These are phyloP conservation scores for Trichocladium uniseriatum DNA, from an alignment of 495 filamentous ascomycete species.

Conservation along the genomic window DNA sequence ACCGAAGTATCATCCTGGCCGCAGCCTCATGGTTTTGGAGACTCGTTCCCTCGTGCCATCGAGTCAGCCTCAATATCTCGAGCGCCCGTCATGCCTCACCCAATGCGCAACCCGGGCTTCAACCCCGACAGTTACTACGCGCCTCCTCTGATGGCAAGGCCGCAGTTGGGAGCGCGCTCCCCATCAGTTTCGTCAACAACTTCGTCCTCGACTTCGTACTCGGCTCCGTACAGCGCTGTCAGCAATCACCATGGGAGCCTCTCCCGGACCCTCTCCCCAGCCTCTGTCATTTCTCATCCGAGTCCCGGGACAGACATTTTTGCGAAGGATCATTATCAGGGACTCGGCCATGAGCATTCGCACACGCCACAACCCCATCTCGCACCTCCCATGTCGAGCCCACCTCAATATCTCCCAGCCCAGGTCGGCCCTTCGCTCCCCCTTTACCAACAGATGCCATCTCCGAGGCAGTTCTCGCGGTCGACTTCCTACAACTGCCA, in stretches of 20 bases:
- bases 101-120: constrained; percentile 11
- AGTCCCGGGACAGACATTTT: background rate
- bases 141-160: background rate
- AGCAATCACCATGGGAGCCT: constrained; percentile 3
- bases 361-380: background rate
- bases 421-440: constrained; percentile 9
- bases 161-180: constrained; percentile 13
- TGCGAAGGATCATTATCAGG: constrained; percentile 3
- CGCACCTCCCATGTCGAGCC: constrained; percentile 4
- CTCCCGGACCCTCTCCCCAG: constrained; percentile 20
- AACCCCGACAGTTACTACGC: constrained; percentile 4
- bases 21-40: background rate
- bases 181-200: constrained; percentile 18
- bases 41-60: background rate
- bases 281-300: constrained; percentile 1
- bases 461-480: constrained; percentile 5
- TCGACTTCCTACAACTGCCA: constrained; percentile 11
- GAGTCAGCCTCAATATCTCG: background rate
- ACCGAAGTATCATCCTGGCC: constrained; percentile 17
- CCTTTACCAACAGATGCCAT: constrained; percentile 9
- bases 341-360: background rate
- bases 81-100: background rate
- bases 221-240: background rate
- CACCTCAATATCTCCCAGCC: constrained; percentile 14
- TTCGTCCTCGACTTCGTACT: constrained; percentile 16